Evolutionary conservation across 305 asterid species (phyloP), one percentile per base, ranked within the genome.

Genomic region (Salvia sclarea): DNA sequence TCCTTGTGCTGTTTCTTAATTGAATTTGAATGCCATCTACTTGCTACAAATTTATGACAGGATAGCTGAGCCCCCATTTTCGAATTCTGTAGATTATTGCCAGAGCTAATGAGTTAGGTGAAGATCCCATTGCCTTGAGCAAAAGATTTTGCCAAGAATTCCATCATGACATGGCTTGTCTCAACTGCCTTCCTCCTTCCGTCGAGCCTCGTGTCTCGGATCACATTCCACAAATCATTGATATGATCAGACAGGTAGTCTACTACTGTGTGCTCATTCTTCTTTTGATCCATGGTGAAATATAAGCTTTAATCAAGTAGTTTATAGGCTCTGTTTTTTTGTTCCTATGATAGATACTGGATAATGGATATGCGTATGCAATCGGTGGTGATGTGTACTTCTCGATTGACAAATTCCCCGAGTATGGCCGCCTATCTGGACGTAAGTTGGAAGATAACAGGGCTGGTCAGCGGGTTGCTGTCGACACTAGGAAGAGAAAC

Each of bases 141-240:
- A 82, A 82, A 80, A 87, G 92, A 58, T 94, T 61, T 37, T 94
- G 98, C 64, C 90, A 88, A 81, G 99, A 94, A 80, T 94, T 94
- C 80, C 91, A 78, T 85, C 85, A 33, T 55, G 99, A 94, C 76
- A 91, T 94, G 99, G 50, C 81, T 62, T 79, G 66, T 73, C 87
- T 94, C 45, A 79, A 83, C 79, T 94, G 99, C 75, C 84, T 91
- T 70, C 84, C 96, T 78, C 99, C 99, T 78, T 89, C 92, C 12
- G 84, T 80, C 21, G 99, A 94, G 69, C 99, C 99, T 74, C 92
- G 95, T 66, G 99, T 94, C 45, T 94, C 99, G 41, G 97, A 94
- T 75, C 98, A 94, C 83, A 81, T 94, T 71, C 81, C 91, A 11
- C 89, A 94, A 75, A 94, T 94, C 62, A 83, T 91, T 74, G 84